Base-by-base conservation (phyloP, 768 basidiomycete genomes). In the Suillus subalutaceus region DNA sequence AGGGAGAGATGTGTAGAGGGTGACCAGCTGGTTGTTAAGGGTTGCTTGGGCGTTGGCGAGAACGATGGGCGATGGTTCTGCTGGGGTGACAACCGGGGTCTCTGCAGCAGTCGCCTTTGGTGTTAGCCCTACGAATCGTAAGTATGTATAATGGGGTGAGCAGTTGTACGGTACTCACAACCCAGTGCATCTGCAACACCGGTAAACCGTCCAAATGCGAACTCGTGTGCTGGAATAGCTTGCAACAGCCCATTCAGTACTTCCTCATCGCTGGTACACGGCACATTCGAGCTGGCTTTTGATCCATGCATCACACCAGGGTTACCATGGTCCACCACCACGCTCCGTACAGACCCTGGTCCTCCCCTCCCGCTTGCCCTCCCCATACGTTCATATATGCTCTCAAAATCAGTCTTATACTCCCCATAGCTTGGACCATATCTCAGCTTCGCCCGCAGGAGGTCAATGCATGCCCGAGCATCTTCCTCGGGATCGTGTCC, bases 401-500 rank as follows among this genome's bases (percentile, higher is more conserved):
- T 88, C 79, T 98, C 96, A 66, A 84, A 85, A 72, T 96, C 94
- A 2, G 86, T 86, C 75, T 88, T 90, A 75, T 92, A 94, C 75
- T 94, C 91, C 5, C 96, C 97, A 74, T 91, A 98, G 1, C 89
- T 90, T 0, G 85, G 83, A 0, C 90, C 94, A 68, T 88, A 81
- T 58, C 88, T 85, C 26, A 97, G 71, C 78, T 99, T 98, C 73
- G 90, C 87, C 72, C 86, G 84, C 26, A 99, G 74, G 38, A 99
- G 80, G 66, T 97, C 95, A 12, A 94, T 69, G 71, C 95, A 96
- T 0, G 96, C 92, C 23, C 90, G 82, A 0, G 97, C 96, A 71
- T 99, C 97, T 74, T 99, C 97, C 71, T 96, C 93, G 3, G 96
- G 94, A 68, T 97, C 92, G 75, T 99, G 97, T 3, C 94, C 94